phyloP scores from a whole-genome alignment of 2,329 filamentous ascomycete genomes.

The Claviceps monticola region DNA sequence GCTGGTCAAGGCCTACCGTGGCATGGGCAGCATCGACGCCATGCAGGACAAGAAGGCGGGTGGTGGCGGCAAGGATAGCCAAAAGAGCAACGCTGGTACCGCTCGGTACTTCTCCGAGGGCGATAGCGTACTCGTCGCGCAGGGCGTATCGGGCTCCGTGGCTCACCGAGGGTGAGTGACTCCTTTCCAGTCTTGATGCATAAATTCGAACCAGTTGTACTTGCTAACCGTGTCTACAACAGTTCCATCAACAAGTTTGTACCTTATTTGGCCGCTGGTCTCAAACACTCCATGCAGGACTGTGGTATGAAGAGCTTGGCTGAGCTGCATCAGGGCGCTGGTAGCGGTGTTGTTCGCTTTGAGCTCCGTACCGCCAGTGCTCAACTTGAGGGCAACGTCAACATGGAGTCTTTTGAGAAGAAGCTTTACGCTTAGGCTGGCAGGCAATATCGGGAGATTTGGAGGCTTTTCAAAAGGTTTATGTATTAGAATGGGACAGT shows the following conservation, averaged over 20 bases:
- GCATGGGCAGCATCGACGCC: slow-evolving; percentile 96
- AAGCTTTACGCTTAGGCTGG: slow-evolving; percentile 76
- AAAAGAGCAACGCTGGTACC: slow-evolving; percentile 83
- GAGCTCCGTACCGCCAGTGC: slow-evolving; percentile 90
- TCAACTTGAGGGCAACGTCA: slow-evolving; percentile 91
- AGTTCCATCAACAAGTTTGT: slow-evolving; percentile 87
- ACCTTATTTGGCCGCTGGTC: slow-evolving; percentile 84
- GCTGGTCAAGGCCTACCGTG: slow-evolving; percentile 97
- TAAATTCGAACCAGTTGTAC: neutral
- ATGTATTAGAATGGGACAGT: neutral
- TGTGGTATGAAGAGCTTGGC: slow-evolving; percentile 72
- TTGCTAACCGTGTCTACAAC: slow-evolving; percentile 16
- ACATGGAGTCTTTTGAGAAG: slow-evolving; percentile 99
- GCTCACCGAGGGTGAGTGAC: slow-evolving; percentile 51
- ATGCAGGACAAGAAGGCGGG: slow-evolving; percentile 99
- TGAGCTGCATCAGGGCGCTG: slow-evolving; percentile 63
- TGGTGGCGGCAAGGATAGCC: slow-evolving; percentile 53
- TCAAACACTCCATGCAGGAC: slow-evolving; percentile 97
- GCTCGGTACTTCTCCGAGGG: slow-evolving; percentile 98
- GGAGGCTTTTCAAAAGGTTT: neutral
- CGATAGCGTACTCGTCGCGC: slow-evolving; percentile 84
- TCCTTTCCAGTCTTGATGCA: too few relatives aligned
- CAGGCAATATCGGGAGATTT: neutral
- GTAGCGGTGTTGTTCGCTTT: slow-evolving; percentile 67
- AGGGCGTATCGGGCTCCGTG: slow-evolving; percentile 83